phyloP scores from a whole-genome alignment of 2,329 filamentous ascomycete genomes.

The Fusarium globosum region DNA sequence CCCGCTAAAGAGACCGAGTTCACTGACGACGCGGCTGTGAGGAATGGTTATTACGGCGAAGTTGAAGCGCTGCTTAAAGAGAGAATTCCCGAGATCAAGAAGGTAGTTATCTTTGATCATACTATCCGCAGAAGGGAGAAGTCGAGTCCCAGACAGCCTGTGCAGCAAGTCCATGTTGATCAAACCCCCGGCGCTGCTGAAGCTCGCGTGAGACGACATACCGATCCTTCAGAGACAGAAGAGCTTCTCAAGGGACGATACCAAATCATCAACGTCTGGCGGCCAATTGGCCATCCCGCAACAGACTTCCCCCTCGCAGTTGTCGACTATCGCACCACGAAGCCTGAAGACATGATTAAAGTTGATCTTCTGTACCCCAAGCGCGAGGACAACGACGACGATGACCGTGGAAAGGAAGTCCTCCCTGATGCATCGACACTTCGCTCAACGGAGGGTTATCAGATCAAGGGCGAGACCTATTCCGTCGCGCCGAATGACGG shows the following conservation, averaged over 20 bases:
- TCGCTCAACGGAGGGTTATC: slow-evolving; percentile 36
- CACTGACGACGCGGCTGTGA: slow-evolving; percentile 65
- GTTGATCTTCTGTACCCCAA: slow-evolving; percentile 42
- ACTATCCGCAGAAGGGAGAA: slow-evolving; percentile 70
- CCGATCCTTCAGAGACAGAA: slow-evolving; percentile 57
- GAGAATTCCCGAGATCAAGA: slow-evolving; percentile 66
- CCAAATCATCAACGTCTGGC: slow-evolving; percentile 65
- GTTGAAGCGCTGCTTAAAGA: slow-evolving; percentile 67
- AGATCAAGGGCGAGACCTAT: slow-evolving; percentile 40
- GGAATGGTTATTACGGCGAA: slow-evolving; percentile 69
- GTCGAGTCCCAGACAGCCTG: slow-evolving; percentile 69
- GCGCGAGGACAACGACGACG: slow-evolving; percentile 32
- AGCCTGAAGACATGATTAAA: slow-evolving; percentile 39
- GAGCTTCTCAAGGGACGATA: slow-evolving; percentile 53
- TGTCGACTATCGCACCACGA: slow-evolving; percentile 40
- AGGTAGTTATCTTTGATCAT: slow-evolving; percentile 78
- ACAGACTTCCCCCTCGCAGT: slow-evolving; percentile 41
- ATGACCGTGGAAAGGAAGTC: slow-evolving; percentile 43
- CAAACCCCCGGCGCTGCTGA: slow-evolving; percentile 73
- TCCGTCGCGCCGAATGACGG: slow-evolving; percentile 31
- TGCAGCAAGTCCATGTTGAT: slow-evolving; percentile 78
- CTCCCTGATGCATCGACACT: slow-evolving; percentile 24
- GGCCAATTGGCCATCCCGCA: slow-evolving; percentile 46
- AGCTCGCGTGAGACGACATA: slow-evolving; percentile 70
- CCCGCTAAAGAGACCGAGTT: slow-evolving; percentile 64